Percentiles rank a stretch among this genome's conserved stretches.
Conservation (phyloP, 139 green algal species). For the Coccomyxa sp. region DNA sequence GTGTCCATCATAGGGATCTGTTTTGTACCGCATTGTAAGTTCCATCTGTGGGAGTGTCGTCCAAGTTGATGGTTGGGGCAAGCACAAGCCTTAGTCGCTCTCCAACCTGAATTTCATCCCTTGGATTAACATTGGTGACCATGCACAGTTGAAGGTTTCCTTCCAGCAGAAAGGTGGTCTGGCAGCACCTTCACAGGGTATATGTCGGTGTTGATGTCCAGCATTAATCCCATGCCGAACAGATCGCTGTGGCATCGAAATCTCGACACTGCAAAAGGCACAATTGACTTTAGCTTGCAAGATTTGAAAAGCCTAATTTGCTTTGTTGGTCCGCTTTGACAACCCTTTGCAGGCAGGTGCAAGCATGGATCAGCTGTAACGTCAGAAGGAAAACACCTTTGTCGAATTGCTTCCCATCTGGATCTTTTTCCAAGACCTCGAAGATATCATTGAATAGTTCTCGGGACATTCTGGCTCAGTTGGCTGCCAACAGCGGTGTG, state of each 20-base stretch:
- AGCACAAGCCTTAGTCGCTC: conserved; percentile 86
- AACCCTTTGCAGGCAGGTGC: too few relatives aligned
- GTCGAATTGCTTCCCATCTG: conserved; percentile 96
- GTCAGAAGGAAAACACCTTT: conserved; percentile 57
- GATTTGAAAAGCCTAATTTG: background rate
- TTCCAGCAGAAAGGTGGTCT: background rate
- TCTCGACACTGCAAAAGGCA: conserved; percentile 68
- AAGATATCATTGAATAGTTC: conserved; percentile 91
- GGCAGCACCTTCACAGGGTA: conserved; percentile 74
- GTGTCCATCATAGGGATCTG: background rate
- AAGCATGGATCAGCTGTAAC: background rate
- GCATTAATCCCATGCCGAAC: conserved; percentile 86
- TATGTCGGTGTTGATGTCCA: conserved; percentile 93
- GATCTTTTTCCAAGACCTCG: conserved; percentile 80
- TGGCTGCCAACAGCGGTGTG: too few relatives aligned
- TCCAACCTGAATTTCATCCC: conserved; percentile 31
- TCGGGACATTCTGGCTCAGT: background rate
- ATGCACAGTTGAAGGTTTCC: background rate
- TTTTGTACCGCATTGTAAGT: background rate
- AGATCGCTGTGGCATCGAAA: conserved; percentile 75
- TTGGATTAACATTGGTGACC: background rate
- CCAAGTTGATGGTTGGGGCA: conserved; percentile 74
- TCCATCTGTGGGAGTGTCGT: conserved; percentile 38
- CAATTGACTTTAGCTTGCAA: background rate
- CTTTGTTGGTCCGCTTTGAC: background rate